These are phyloP conservation scores for Aspergillus steynii DNA, from an alignment of 495 filamentous ascomycete species.

Conservation along the genomic window DNA sequence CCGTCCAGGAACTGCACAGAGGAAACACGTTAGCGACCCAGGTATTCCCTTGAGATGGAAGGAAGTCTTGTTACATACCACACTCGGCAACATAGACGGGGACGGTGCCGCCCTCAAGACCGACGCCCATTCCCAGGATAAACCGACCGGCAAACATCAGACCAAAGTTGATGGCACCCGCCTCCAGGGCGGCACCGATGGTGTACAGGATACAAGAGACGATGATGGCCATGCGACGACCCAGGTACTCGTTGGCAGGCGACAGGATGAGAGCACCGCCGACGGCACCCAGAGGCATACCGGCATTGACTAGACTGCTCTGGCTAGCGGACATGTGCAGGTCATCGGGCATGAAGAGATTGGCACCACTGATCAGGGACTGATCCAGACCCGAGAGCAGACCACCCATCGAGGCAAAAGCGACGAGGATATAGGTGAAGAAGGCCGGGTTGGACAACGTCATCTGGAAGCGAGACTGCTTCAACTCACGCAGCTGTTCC, in stretches of 20 bases:
- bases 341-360: conserved; percentile 53
- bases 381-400: conserved; percentile 63
- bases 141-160: conserved; percentile 63
- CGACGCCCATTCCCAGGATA: conserved; percentile 60
- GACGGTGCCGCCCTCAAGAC: conserved; percentile 61
- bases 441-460: conserved; percentile 37
- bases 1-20: conserved; percentile 43
- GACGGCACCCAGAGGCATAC: conserved; percentile 62
- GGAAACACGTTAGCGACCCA: background rate
- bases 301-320: conserved; percentile 56
- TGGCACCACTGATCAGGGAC: conserved; percentile 60
- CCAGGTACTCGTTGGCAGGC: conserved; percentile 58
- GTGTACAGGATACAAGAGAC: conserved; percentile 58
- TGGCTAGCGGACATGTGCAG: conserved; percentile 44
- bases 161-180: conserved; percentile 57
- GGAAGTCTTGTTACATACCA: conserved; percentile 28
- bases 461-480: conserved; percentile 31
- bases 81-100: conserved; percentile 56
- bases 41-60: background rate
- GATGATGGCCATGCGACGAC: conserved; percentile 59
- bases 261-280: conserved; percentile 59
- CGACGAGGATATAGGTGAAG: conserved; percentile 63
- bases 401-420: conserved; percentile 63
- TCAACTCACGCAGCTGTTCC: conserved; percentile 27
- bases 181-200: conserved; percentile 58